phyloP scores from a whole-genome alignment of 345 rosid species.

The Syzygium aromaticum region DNA sequence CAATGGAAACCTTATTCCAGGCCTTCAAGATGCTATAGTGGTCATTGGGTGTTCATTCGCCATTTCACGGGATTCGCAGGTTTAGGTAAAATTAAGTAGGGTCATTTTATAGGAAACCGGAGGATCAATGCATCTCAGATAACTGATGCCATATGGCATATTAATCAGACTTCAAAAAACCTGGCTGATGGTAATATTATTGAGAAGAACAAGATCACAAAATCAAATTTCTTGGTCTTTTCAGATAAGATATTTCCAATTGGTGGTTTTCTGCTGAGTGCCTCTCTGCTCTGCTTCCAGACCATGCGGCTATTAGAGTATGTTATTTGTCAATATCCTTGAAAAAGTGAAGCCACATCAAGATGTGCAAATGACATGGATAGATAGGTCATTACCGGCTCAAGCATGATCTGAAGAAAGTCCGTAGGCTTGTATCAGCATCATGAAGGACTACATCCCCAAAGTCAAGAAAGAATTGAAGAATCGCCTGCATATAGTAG shows the following conservation, averaged over 20 bases:
- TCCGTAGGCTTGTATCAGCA: slow-evolving; percentile 75
- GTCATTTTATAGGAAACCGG: background rate
- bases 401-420: slow-evolving; percentile 78
- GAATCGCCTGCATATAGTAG: slow-evolving; percentile 44
- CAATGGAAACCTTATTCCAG: background rate
- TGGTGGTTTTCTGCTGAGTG: background rate
- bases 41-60: background rate
- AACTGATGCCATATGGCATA: background rate
- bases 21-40: background rate
- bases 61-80: background rate
- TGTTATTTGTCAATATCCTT: background rate
- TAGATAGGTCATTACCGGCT: slow-evolving; percentile 49
- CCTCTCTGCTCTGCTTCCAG: background rate
- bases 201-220: background rate
- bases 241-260: background rate
- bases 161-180: background rate
- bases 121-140: background rate
- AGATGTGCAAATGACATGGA: background rate
- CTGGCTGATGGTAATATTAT: background rate
- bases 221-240: background rate
- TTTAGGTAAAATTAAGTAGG: background rate
- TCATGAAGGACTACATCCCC: slow-evolving; percentile 88
- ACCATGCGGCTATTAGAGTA: background rate
- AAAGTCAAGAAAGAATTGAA: slow-evolving; percentile 79
- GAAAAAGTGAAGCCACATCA: background rate